Percentiles rank a stretch among this genome's conserved stretches.
Evolutionary conservation across 169 alveolate genomes (phyloP).

Genomic region (Babesia bovis): DNA sequence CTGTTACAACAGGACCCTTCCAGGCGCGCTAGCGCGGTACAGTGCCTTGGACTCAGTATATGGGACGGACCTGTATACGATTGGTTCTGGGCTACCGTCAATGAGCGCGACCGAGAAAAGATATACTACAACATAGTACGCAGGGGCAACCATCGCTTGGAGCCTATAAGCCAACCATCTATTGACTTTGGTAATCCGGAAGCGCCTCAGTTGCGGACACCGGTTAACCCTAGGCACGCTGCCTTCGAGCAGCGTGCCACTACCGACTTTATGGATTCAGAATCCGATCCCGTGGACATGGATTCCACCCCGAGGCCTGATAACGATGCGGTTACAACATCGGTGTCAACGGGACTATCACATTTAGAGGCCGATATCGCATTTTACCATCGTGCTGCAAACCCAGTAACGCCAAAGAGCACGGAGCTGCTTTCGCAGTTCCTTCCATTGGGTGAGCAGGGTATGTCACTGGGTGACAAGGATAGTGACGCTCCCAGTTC

Average conservation of each 20-base stretch:
- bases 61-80: constrained; percentile 67
- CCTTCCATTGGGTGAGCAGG: neutral
- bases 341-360: neutral
- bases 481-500: constrained; percentile 3
- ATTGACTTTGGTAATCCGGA: neutral
- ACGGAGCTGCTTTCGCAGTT: neutral
- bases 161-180: neutral
- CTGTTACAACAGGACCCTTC: constrained; percentile 73
- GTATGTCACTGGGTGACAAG: neutral
- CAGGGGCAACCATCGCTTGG: neutral
- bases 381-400: neutral
- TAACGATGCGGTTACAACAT: neutral
- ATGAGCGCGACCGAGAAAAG: constrained; percentile 26
- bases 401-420: neutral
- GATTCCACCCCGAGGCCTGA: constrained; percentile 1
- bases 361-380: constrained; percentile 2
- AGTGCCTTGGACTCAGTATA: constrained; percentile 70
- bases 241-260: neutral
- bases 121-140: constrained; percentile 21
- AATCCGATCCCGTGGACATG: neutral
- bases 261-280: constrained; percentile 19
- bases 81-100: constrained; percentile 56
- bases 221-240: neutral
- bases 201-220: constrained; percentile 4
- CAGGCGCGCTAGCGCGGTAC: constrained; percentile 75